phyloP scores from a whole-genome alignment of 176 grass and related monocot species.

The Hyparrhenia diplandra region DNA sequence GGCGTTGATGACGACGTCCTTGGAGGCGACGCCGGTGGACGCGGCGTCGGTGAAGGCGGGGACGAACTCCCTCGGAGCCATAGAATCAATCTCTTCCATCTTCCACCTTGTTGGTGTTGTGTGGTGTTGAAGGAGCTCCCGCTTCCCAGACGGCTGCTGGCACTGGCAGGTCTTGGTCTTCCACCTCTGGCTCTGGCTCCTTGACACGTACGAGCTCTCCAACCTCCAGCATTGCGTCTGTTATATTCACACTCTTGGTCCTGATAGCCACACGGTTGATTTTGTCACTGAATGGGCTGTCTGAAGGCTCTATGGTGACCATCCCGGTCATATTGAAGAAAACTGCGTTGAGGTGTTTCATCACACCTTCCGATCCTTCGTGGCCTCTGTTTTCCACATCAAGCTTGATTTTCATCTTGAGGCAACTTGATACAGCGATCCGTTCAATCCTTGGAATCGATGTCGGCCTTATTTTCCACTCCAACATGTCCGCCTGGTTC shows the following conservation, averaged over 20 bases:
- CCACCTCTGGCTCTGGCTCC: no score
- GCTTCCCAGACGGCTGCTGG: no score
- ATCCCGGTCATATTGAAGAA: not conserved
- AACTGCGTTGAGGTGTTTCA: not conserved
- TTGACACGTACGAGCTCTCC: not conserved
- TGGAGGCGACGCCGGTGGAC: no score
- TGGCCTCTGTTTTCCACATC: not conserved
- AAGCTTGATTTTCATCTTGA: not conserved
- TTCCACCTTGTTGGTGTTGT: no score
- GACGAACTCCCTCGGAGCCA: no score
- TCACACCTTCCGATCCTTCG: not conserved
- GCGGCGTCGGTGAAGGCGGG: no score
- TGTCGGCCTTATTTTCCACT: slow-evolving; percentile 3
- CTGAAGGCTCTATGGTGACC: not conserved
- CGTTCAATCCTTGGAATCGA: not conserved
- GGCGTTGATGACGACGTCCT: no score
- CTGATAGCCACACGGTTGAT: not conserved
- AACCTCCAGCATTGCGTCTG: not conserved
- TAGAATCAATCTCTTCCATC: no score
- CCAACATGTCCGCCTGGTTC: not conserved
- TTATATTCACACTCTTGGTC: slow-evolving; percentile 5
- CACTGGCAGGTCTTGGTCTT: no score
- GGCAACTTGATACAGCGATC: not conserved
- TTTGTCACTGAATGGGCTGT: not conserved
- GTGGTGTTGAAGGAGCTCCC: no score